Conservation (phyloP, 2,329 filamentous ascomycete genomes). For the Mariannaea sp. region DNA sequence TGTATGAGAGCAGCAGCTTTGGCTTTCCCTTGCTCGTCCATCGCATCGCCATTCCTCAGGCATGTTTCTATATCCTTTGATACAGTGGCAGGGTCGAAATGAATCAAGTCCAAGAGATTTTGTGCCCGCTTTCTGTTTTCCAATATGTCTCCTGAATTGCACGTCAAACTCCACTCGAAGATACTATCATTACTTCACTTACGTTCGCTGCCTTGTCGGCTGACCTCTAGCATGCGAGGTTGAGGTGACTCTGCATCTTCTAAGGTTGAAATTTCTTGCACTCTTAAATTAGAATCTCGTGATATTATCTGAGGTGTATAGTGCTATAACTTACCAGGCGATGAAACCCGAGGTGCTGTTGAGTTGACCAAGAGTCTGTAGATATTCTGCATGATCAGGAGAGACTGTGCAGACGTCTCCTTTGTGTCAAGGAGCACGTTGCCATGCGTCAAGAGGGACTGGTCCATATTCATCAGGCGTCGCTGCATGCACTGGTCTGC, state of each 20-base stretch:
- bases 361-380: background rate
- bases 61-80: background rate
- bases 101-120: background rate
- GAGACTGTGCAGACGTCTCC: background rate
- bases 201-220: background rate
- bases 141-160: background rate
- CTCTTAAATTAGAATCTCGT: too few species aligned
- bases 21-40: background rate
- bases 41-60: background rate
- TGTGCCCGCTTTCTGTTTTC: background rate
- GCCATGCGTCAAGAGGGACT: background rate
- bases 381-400: background rate
- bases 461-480: background rate
- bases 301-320: too few species aligned
- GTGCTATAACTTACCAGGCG: background rate
- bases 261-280: too few species aligned
- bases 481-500: background rate
- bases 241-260: too few species aligned
- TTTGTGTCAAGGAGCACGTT: background rate
- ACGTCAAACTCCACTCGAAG: background rate
- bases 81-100: background rate
- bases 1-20: slow-evolving; percentile 1
- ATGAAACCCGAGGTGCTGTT: background rate
- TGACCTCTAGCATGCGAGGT: background rate
- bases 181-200: background rate